phyloP scores from a whole-genome alignment of 352 stramenopile genomes.

The Globisporangium canariense region DNA sequence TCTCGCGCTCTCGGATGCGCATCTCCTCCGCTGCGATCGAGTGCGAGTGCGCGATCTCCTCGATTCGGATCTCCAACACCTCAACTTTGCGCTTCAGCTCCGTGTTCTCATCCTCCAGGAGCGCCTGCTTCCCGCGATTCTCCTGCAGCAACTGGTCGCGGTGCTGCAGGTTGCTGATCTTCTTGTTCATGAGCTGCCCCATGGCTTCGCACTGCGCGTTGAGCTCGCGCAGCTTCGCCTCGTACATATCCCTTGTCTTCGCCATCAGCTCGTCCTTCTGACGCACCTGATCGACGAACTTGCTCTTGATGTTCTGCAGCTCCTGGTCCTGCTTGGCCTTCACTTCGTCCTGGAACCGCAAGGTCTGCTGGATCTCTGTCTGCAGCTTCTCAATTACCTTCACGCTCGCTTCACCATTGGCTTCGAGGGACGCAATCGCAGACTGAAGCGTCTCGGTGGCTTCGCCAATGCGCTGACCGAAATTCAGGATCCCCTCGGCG shows the following conservation, averaged over 20 bases:
- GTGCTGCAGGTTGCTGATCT: conserved; percentile 60
- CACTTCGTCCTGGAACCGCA: conserved; percentile 49
- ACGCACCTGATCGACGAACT: conserved; percentile 59
- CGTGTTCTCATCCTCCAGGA: conserved; percentile 72
- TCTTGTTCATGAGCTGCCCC: conserved; percentile 76
- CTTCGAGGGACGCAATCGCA: conserved; percentile 44
- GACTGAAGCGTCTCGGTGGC: conserved; percentile 55
- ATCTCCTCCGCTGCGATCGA: conserved; percentile 56
- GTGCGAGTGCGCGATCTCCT: conserved; percentile 71
- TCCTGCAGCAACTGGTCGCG: conserved; percentile 70
- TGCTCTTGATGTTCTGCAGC: conserved; percentile 49
- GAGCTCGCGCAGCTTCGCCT: conserved; percentile 58
- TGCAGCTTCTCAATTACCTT: conserved; percentile 57
- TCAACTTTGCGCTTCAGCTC: conserved; percentile 76
- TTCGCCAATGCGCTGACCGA: conserved; percentile 47
- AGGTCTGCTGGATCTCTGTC: conserved; percentile 52
- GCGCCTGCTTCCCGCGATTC: conserved; percentile 42
- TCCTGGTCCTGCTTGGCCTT: conserved; percentile 66
- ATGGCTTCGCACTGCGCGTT: conserved; percentile 67
- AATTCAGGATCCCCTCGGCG: conserved; percentile 57
- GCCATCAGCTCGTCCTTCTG: conserved; percentile 61
- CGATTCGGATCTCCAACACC: conserved; percentile 69
- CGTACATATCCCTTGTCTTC: conserved; percentile 60
- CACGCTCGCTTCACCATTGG: conserved; percentile 37
- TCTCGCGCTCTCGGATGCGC: conserved; percentile 55